Conservation (phyloP, 331 rosid species). For the Spiraea crenata region DNA sequence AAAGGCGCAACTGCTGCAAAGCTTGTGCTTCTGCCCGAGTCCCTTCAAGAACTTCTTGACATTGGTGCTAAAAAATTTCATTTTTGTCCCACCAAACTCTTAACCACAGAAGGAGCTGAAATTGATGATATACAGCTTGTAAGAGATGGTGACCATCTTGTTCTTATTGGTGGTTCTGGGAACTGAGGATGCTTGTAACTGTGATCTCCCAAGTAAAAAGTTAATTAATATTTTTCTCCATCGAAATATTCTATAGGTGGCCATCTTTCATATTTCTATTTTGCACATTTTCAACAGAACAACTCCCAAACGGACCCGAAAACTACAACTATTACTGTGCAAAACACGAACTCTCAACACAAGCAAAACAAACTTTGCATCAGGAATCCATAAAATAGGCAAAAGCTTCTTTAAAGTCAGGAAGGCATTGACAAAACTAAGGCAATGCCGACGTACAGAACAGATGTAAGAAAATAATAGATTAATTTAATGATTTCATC, state of each 20-base stretch:
- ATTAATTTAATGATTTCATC: background rate
- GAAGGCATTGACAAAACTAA: too few relatives aligned
- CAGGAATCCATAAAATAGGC: too few relatives aligned
- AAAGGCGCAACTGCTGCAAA: constrained; percentile 41
- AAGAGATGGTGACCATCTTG: constrained; percentile 77
- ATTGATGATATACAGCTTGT: constrained; percentile 61
- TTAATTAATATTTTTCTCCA: background rate
- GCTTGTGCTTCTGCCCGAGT: constrained; percentile 60
- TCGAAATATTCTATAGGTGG: background rate
- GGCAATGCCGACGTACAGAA: background rate
- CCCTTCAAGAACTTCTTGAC: constrained; percentile 55
- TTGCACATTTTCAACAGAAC: too few relatives aligned
- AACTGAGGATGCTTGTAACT: background rate
- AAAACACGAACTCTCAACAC: too few relatives aligned
- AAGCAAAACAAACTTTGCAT: too few relatives aligned
- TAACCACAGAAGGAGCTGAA: constrained; percentile 70
- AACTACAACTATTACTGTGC: too few relatives aligned
- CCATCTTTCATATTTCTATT: background rate
- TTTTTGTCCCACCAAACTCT: constrained; percentile 42
- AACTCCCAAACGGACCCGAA: too few relatives aligned
- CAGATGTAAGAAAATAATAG: background rate
- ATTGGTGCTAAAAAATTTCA: constrained; percentile 61
- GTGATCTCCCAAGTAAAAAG: background rate
- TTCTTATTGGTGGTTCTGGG: constrained; percentile 32
- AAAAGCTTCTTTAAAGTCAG: too few relatives aligned